A percentile compares a stretch with the other conserved stretches of the same genome.
Conservation (phyloP, 129 eudicot species). For the Sambucus nigra region DNA sequence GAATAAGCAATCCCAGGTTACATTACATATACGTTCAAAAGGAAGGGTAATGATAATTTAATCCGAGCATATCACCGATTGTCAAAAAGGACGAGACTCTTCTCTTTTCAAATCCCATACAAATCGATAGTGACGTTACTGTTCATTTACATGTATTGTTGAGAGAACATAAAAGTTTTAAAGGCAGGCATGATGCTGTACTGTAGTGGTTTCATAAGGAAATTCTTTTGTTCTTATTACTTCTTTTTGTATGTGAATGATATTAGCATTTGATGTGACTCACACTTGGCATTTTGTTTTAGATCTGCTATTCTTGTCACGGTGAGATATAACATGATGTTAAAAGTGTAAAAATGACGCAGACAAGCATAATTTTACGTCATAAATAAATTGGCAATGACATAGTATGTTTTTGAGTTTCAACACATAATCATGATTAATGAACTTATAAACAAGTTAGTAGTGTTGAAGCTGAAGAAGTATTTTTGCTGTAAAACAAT, state of each 20-base stretch:
- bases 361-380: too few species aligned
- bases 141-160: constrained; percentile 28
- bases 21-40: background rate
- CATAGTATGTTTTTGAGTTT: too few species aligned
- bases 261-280: too few species aligned
- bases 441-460: too few species aligned
- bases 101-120: constrained; percentile 17
- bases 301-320: too few species aligned
- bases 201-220: constrained; percentile 9
- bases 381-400: too few species aligned
- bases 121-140: constrained; percentile 23
- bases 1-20: background rate
- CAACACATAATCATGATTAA: too few species aligned
- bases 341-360: too few species aligned
- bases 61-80: background rate
- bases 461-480: too few species aligned
- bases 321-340: too few species aligned
- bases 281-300: too few species aligned
- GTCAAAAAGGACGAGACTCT: constrained; percentile 6
- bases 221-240: constrained; percentile 11
- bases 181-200: constrained; percentile 24
- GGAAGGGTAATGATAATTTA: constrained; percentile 9
- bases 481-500: too few species aligned
- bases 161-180: constrained; percentile 15
- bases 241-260: background rate